Base-by-base conservation (phyloP, 78 protist genomes). In the Thecamonas trahens region DNA sequence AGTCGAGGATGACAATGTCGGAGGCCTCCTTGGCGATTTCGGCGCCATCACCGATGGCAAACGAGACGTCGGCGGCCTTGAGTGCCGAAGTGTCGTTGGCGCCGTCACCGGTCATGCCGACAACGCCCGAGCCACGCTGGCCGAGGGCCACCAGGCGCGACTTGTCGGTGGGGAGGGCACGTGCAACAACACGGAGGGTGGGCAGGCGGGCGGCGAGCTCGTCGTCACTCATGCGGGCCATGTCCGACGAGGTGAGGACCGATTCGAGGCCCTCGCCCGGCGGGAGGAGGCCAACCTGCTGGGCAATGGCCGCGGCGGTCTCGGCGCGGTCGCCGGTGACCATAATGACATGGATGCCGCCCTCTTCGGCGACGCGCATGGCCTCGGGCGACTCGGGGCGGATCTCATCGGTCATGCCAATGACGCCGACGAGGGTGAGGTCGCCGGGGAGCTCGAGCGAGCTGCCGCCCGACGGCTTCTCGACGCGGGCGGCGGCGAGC, bases 301-400 rank as follows among this genome's bases (percentile, higher is more conserved):
- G 26, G 7, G 86, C 90, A 7, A 85, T 31, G 22, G 64, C 47
- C 65, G 3, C n/a, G 31, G 84, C 93, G 15, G 87, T 79, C 34
- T 61, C 38, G 18, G 28, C 34, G 64, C 85, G 79, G 60, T 94
- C 98, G 44, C 98, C 98, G 22, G 97, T 86, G 29, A 91, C 65
- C 87, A 94, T 83, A 74, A 72, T 72, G 31, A 82, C 77, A 34
- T 47, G 38, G 13, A 75, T 58, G 34, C 83, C 88, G 31, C 42
- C 1, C 49, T 20, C 29, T n/a, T 67, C 57, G 24, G 92, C 80
- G 14, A 3, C 32, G 0, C 38, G 18, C 45, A 93, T 61, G 24
- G 74, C 66, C 2, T 14, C 22, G 14, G 4, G 7, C 34, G 88
- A 71, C 28, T 79, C 85, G 35, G 68, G 20, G 34, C 55, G 20